Base-by-base conservation (phyloP, 345 rosid genomes). In the Eucalyptus coolabah region DNA sequence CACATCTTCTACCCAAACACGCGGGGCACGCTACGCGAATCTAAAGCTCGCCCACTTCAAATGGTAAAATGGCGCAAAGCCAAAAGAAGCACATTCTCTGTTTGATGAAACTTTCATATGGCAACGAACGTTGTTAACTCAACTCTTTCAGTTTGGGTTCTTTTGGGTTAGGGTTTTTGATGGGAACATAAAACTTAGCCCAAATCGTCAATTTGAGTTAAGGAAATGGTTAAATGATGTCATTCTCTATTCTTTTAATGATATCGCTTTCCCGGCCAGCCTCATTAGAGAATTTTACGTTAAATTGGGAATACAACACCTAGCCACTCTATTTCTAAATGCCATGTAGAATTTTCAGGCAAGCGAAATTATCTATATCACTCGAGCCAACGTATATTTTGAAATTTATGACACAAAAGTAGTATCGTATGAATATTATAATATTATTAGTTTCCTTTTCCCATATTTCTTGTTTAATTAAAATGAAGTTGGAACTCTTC, bases 21-120 rank as follows among this genome's bases (percentile, higher is more conserved):
- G 1, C 6, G 1, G 12, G 12, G 63, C 63, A 56, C 1, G 0
- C 63, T 56, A 56, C 3, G 13, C 0, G 15, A 59, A 59, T 24
- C 15, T 24, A 26, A 59, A 60, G 16, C 16, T 60, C n/a, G 7
- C 65, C 65, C 63, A 5, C 30, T 59, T 59, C n/a, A 54, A 59
- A 24, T 59, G n/a, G n/a, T 60, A 0, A 26, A 60, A 60, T 8
- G 67, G 67, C 16, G 3, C n/a, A 12, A 60, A 26, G 30, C 69
- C 69, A 14, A 63, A 63, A 13, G 3, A 30, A 63, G 69, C 18
- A 28, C 34, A 30, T 63, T 2, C 16, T 63, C 3, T 30, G 18
- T 63, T 30, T 63, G 72, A 4, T 63, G 34, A 63, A 63, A 63
- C 4, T 13, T 63, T 19, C 72, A n/a, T 30, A 14, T 28, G 34